phyloP scores from a whole-genome alignment of 2,329 filamentous ascomycete species.

The Microsporum audouinii region DNA sequence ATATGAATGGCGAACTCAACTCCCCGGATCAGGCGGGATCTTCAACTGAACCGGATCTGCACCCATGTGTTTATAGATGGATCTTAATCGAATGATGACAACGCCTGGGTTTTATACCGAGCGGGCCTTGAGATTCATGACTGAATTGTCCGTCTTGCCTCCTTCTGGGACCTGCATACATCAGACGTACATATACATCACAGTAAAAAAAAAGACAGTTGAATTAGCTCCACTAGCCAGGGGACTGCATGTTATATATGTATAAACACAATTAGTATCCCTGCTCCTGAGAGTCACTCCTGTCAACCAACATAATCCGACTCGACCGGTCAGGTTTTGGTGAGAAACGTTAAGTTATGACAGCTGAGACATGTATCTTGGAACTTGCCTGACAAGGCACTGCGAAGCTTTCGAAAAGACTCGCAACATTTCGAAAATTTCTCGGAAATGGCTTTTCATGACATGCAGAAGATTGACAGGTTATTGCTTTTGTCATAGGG shows the following conservation, averaged over 20 bases:
- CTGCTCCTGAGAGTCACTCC: not conserved
- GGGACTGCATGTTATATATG: not conserved
- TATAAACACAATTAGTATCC: not conserved
- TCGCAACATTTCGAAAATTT: not conserved
- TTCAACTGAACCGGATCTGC: not conserved
- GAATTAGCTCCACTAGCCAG: not conserved
- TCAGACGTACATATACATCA: not conserved
- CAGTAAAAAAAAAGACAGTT: not conserved
- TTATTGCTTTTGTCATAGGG: not conserved
- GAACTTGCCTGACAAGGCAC: not conserved
- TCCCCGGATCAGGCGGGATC: not conserved
- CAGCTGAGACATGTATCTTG: not conserved
- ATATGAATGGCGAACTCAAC: not conserved
- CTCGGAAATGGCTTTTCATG: not conserved
- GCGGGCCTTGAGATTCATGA: not conserved
- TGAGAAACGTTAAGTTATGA: not conserved
- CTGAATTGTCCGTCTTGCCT: not conserved
- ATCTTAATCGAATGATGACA: not conserved
- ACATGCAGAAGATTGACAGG: constrained; percentile 4
- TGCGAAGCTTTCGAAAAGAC: not conserved
- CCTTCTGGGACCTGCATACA: not conserved
- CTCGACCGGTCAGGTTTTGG: not conserved
- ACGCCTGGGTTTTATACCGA: not conserved
- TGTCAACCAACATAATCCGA: not conserved
- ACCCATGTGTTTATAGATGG: not conserved